Evolutionary conservation across 345 rosid genomes (phyloP).

Genomic region (Clausena lansium): DNA sequence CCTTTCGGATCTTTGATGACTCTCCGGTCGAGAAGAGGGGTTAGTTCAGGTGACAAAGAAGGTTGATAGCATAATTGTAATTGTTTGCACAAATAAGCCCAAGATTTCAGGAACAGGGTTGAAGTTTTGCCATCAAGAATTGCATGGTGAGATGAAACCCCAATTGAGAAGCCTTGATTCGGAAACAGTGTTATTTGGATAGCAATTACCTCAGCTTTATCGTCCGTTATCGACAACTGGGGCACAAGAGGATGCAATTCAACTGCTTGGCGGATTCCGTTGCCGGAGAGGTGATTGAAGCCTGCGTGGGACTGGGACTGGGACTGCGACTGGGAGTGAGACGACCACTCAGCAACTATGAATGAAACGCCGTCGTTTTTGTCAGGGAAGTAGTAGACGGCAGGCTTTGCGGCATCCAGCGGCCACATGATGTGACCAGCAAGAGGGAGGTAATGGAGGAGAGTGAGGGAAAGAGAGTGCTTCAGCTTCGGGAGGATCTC

Average conservation of each 20-base stretch:
- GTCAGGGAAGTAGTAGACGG: conserved; percentile 19
- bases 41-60: conserved; percentile 3
- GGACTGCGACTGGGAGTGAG: too few relatives aligned
- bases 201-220: conserved; percentile 1
- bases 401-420: conserved; percentile 17
- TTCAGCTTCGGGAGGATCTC: too few relatives aligned
- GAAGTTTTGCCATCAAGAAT: too few relatives aligned
- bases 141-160: too few relatives aligned
- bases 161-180: conserved; percentile 8
- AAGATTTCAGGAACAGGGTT: conserved; percentile 11
- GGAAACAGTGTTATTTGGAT: conserved; percentile 22
- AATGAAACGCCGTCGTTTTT: too few relatives aligned
- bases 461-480: too few relatives aligned
- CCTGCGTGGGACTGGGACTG: too few relatives aligned
- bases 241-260: conserved; percentile 41
- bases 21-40: conserved; percentile 3
- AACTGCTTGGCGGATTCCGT: conserved; percentile 13
- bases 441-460: conserved; percentile 24
- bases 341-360: too few relatives aligned
- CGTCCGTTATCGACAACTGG: neutral
- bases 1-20: neutral
- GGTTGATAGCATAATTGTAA: neutral
- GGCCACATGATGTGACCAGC: conserved; percentile 32
- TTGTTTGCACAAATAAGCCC: conserved; percentile 16
- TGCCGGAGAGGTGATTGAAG: conserved; percentile 15